A percentile compares a stretch with the other conserved stretches of the same genome.
Conservation (phyloP, 306 rosid genomes). For the Corylus heterophylla region DNA sequence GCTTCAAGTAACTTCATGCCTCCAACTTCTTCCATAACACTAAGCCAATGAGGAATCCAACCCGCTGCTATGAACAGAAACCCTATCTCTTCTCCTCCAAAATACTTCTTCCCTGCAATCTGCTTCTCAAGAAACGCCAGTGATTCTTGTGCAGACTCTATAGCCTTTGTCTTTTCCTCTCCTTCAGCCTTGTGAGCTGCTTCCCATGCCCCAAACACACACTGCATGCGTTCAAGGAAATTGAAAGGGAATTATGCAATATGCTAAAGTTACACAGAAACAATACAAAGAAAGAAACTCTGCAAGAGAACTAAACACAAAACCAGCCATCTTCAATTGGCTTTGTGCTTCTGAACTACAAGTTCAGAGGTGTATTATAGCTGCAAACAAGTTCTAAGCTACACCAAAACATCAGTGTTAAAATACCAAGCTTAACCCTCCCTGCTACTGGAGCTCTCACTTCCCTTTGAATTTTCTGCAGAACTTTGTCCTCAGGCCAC, state of each 20-base stretch:
- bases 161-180: constrained; percentile 46
- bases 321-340: no score
- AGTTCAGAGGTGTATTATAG: no score
- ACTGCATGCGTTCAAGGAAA: constrained; percentile 34
- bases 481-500: no score
- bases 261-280: no score
- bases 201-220: constrained; percentile 26
- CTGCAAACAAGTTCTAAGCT: no score
- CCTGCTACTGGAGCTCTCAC: no score
- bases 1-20: constrained; percentile 29
- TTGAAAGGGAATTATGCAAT: neutral
- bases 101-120: constrained; percentile 51
- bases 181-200: constrained; percentile 51
- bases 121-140: constrained; percentile 44
- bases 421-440: no score
- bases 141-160: constrained; percentile 37
- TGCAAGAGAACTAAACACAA: no score
- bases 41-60: constrained; percentile 32
- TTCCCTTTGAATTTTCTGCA: no score
- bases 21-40: constrained; percentile 39
- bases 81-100: constrained; percentile 42
- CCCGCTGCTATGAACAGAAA: constrained; percentile 41
- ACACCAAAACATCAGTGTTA: no score
- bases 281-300: no score
- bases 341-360: no score